Base-by-base conservation (phyloP, 257 asterid genomes). In the Penstemon davidsonii region DNA sequence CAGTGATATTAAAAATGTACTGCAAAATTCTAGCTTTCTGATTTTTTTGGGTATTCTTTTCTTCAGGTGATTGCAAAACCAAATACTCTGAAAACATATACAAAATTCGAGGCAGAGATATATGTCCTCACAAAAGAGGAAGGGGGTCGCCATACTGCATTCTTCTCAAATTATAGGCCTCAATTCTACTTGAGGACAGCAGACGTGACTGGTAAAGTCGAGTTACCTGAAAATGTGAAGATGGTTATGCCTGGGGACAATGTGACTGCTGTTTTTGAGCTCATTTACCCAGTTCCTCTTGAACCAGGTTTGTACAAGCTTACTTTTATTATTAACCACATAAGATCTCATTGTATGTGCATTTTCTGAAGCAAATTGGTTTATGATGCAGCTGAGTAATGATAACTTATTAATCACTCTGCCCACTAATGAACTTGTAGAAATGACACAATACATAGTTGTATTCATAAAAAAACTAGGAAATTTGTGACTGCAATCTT, bases 241-340 rank as follows among this genome's bases (percentile, higher is more conserved):
- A 95, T 95, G 99, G 99, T 95, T 74, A 95, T 95, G 99, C 99
- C 99, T 0, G 99, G 99, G 57, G 99, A 95, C 87, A 95, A 91
- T 63, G 98, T 95, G 55, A 89, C 99, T 44, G 99, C 98, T 57
- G 83, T 83, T 67, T 95, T 95, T 51, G 96, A 89, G 82, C 90
- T 94, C 58, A 91, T 89, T 19, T 85, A 76, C 76, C 94, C 98
- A 3, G 98, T 91, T 67, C 96, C 99, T 45, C 87, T 94, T 10
- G 98, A 91, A 72, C 73, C 91, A 81, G 99, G 99, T 94, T 46
- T 18, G 57, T 46, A 5, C 68, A 9, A 25, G 33, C 33, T 25
- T 25, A 25, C 33, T 25, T 15, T 25, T 25, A 25, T 25, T 25
- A 25, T 25, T 25, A 25, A 25, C 33, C 33, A 25, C 33, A 25